Percentiles rank a stretch among this genome's conserved stretches.
Evolutionary conservation across 129 eudicot species (phyloP).

Genomic region (Apium graveolens): DNA sequence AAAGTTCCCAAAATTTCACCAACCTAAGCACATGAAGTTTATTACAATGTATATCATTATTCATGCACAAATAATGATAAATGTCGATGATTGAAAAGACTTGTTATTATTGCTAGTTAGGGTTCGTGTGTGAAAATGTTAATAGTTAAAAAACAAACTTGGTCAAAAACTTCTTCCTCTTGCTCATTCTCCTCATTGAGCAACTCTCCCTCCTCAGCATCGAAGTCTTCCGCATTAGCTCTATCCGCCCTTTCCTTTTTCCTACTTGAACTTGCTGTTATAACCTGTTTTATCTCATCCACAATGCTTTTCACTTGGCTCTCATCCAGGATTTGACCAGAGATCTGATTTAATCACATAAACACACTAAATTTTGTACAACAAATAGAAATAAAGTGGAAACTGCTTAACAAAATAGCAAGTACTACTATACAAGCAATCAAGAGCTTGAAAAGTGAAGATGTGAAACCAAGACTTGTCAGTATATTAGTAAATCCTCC

Average conservation of each 20-base stretch:
- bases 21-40: slow-evolving; percentile 38
- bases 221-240: slow-evolving; percentile 98
- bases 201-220: slow-evolving; percentile 94
- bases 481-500: background rate
- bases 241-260: slow-evolving; percentile 88
- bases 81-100: background rate
- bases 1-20: slow-evolving; percentile 94
- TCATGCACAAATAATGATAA: background rate
- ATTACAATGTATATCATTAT: background rate
- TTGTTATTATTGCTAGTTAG: background rate
- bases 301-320: slow-evolving; percentile 81
- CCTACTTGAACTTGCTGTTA: slow-evolving; percentile 98
- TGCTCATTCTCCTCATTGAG: slow-evolving; percentile 98
- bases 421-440: background rate
- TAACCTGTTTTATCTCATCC: slow-evolving; percentile 94
- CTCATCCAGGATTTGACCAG: slow-evolving; percentile 86
- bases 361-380: background rate
- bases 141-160: slow-evolving; percentile 34
- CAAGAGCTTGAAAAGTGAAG: background rate
- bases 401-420: background rate
- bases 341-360: slow-evolving; percentile 42
- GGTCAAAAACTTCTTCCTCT: slow-evolving; percentile 99
- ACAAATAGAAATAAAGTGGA: background rate
- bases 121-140: background rate
- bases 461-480: background rate